Evolutionary conservation across 352 stramenopile genomes (phyloP).

Genomic region (Pelagophyceae sp.): DNA sequence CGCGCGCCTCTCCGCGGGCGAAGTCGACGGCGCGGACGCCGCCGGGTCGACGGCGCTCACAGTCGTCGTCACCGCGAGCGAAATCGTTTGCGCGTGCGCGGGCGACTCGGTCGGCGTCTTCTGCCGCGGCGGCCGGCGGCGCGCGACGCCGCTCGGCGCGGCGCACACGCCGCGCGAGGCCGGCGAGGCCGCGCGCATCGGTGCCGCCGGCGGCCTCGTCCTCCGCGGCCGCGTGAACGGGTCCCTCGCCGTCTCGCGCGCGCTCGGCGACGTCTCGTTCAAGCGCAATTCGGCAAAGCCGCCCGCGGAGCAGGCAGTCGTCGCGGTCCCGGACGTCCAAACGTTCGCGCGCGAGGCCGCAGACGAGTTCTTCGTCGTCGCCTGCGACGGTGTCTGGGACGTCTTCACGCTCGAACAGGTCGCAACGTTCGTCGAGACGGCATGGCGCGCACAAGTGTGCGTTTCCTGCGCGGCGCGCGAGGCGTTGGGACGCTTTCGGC

Average conservation of each 20-base stretch:
- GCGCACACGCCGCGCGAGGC: constrained; percentile 51
- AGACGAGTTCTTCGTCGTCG: constrained; percentile 51
- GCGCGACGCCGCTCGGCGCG: background rate
- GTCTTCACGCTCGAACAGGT: constrained; percentile 59
- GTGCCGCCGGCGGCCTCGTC: constrained; percentile 53
- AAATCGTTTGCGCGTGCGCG: background rate
- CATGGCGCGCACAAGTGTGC: background rate
- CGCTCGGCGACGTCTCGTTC: background rate
- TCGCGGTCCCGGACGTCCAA: constrained; percentile 34
- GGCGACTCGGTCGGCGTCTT: background rate
- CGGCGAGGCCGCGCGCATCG: constrained; percentile 51
- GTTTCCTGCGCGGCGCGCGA: too few species aligned
- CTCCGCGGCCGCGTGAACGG: constrained; percentile 53
- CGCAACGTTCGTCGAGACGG: constrained; percentile 47
- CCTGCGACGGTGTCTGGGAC: constrained; percentile 67
- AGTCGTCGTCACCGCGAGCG: background rate
- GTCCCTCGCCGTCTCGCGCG: constrained; percentile 49
- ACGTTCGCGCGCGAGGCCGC: background rate
- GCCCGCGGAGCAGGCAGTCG: constrained; percentile 36
- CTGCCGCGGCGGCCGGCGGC: too few species aligned
- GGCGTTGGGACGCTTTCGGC: too few species aligned
- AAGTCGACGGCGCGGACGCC: background rate
- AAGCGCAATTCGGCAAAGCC: background rate
- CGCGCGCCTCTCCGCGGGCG: background rate
- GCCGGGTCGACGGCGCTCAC: background rate